Conservation (phyloP, 352 stramenopile genomes). For the Phytophthora ramorum region DNA sequence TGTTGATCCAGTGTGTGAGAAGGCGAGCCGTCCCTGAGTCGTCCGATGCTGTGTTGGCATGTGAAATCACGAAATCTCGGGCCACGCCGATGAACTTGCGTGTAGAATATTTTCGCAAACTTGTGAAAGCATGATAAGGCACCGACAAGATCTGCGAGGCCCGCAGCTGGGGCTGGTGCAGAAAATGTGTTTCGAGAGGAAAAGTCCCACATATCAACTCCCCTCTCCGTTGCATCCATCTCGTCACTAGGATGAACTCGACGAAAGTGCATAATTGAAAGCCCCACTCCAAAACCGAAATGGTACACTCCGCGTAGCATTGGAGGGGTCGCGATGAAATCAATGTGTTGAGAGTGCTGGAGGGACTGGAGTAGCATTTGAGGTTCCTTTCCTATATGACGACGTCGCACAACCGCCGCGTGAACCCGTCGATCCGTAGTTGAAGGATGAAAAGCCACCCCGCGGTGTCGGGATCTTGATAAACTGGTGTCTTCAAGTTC, state of each 20-base stretch:
- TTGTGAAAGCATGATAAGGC: conserved; percentile 11
- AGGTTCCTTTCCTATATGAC: conserved; percentile 17
- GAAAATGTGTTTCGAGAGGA: conserved; percentile 4
- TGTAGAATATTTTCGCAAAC: conserved; percentile 25
- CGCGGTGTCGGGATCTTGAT: too few relatives aligned
- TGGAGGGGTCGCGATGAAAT: conserved; percentile 10
- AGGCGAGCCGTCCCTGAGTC: conserved; percentile 3
- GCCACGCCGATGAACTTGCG: conserved; percentile 9
- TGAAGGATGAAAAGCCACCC: conserved; percentile 8
- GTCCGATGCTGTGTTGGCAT: neutral
- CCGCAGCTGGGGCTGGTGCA: neutral
- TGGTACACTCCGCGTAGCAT: conserved; percentile 6
- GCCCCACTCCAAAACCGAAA: conserved; percentile 18
- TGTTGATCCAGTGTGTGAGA: conserved; percentile 13
- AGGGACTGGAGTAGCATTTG: conserved; percentile 14
- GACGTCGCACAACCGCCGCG: neutral
- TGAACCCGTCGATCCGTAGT: neutral
- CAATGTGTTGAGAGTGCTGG: conserved; percentile 16
- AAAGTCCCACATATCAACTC: conserved; percentile 17
- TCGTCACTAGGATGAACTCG: conserved; percentile 1
- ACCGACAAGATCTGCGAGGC: conserved; percentile 3
- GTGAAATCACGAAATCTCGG: conserved; percentile 6
- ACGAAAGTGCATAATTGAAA: conserved; percentile 22
- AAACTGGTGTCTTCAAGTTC: too few relatives aligned
- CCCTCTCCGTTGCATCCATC: conserved; percentile 1